phyloP scores from a whole-genome alignment of 176 grass and related monocot genomes.

The Triticum monococcum region DNA sequence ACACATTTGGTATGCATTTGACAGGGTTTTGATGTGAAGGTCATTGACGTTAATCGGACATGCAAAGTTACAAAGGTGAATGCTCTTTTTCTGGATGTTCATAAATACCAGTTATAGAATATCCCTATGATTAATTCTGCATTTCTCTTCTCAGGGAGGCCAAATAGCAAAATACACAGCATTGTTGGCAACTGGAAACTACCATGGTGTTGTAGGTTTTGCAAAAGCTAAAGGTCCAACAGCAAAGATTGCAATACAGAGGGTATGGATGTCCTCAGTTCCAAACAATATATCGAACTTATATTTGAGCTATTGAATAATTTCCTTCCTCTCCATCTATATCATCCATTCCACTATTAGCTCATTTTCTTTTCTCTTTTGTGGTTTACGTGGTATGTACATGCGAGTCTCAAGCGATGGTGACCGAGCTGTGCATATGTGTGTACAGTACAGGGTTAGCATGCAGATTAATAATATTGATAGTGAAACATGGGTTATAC shows the following conservation, averaged over 20 bases:
- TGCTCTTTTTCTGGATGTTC: not conserved
- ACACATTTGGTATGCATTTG: not conserved
- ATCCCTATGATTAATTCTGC: constrained; percentile 16
- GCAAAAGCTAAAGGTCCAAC: constrained; percentile 83
- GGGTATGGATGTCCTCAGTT: constrained; percentile 46
- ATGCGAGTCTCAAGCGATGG: not conserved
- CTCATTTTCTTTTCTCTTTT: not conserved
- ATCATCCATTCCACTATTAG: constrained; percentile 2
- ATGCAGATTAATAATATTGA: not conserved
- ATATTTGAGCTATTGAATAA: not conserved
- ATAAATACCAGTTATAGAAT: not conserved
- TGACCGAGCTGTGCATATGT: not conserved
- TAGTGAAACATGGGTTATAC: not conserved
- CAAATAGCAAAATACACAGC: constrained; percentile 87
- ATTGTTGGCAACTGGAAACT: constrained; percentile 87
- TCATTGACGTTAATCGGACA: constrained; percentile 90
- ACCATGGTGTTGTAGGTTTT: constrained; percentile 94
- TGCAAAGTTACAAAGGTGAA: constrained; percentile 97
- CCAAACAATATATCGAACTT: not conserved
- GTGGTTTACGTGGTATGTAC: not conserved
- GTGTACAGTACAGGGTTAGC: not conserved
- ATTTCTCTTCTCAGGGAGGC: constrained; percentile 59
- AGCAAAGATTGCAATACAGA: constrained; percentile 89
- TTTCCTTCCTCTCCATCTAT: not conserved
- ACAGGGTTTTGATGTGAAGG: constrained; percentile 96